Evolutionary conservation across 1,284 basidiomycete species (phyloP).

Genomic region (Porogramme epimiltina): DNA sequence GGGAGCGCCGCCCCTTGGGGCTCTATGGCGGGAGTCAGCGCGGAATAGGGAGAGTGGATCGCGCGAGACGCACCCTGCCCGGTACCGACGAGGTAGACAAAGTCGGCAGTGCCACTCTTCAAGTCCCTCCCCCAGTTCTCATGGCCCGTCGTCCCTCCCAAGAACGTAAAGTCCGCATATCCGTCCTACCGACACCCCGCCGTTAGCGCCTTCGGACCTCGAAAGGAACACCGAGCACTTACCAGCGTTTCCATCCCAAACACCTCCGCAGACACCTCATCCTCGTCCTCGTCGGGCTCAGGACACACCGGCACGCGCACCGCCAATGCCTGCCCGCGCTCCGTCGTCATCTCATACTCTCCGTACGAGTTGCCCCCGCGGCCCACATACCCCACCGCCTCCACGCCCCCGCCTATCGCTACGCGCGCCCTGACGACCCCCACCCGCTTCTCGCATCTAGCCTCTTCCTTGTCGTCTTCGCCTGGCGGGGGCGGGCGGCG

Average conservation of each 20-base stretch:
- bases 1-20: slow-evolving; percentile 16
- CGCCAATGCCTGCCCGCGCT: slow-evolving; percentile 13
- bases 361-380: slow-evolving; percentile 22
- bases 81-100: slow-evolving; percentile 24
- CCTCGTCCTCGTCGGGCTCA: no score
- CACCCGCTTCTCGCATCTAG: no score
- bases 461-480: no score
- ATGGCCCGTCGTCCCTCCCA: slow-evolving; percentile 23
- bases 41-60: not conserved
- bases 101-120: slow-evolving; percentile 15
- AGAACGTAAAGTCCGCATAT: slow-evolving; percentile 12
- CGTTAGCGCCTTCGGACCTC: not conserved
- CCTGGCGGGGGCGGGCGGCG: no score
- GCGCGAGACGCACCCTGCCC: slow-evolving; percentile 12
- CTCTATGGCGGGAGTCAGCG: slow-evolving; percentile 1
- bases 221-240: not conserved
- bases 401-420: not conserved
- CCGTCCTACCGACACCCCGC: slow-evolving; percentile 21
- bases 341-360: slow-evolving; percentile 22
- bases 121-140: slow-evolving; percentile 13
- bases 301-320: slow-evolving; percentile 17
- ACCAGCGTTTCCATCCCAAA: slow-evolving; percentile 19
- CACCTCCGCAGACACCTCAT: slow-evolving; percentile 1
- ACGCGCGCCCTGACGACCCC: not conserved
- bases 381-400: slow-evolving; percentile 9